Evolutionary conservation across 2,329 filamentous ascomycete species (phyloP).

Genomic region (Phaeosphaeriaceae sp.): DNA sequence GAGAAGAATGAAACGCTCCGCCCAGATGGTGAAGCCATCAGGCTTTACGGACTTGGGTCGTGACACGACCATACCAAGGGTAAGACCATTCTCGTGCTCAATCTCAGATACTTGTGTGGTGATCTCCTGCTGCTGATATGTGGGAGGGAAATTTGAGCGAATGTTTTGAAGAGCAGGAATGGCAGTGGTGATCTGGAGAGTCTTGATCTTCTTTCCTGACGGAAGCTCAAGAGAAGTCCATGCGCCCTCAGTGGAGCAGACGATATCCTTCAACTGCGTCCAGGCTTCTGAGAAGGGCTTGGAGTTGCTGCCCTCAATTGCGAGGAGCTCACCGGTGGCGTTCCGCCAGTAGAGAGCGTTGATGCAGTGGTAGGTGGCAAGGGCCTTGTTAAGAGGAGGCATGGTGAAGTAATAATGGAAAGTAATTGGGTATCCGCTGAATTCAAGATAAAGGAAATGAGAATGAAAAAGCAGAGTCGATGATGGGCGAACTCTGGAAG

Average conservation of each 20-base stretch:
- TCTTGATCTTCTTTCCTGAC: slow-evolving; percentile 33
- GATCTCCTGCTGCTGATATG: slow-evolving; percentile 26
- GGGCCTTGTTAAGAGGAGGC: slow-evolving; percentile 38
- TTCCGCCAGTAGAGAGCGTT: slow-evolving; percentile 39
- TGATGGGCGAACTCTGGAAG: slow-evolving; percentile 9
- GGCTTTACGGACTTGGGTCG: slow-evolving; percentile 28
- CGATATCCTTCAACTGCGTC: slow-evolving; percentile 24
- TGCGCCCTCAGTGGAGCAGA: slow-evolving; percentile 19
- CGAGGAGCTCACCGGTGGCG: slow-evolving; percentile 28
- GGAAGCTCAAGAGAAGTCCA: slow-evolving; percentile 27
- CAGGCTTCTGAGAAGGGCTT: slow-evolving; percentile 25
- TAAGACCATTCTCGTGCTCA: slow-evolving; percentile 26
- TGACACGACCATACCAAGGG: slow-evolving; percentile 31
- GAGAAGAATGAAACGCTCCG: slow-evolving; percentile 37
- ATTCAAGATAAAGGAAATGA: slow-evolving; percentile 8
- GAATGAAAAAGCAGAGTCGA: slow-evolving; percentile 12
- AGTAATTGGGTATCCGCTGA: slow-evolving; percentile 9
- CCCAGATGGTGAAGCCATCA: slow-evolving; percentile 35
- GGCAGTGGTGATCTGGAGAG: slow-evolving; percentile 20
- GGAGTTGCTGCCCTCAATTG: slow-evolving; percentile 33
- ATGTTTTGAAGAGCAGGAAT: slow-evolving; percentile 27
- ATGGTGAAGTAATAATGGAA: slow-evolving; percentile 24
- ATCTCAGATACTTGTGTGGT: slow-evolving; percentile 28
- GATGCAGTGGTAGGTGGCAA: slow-evolving; percentile 37
- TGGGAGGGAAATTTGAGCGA: slow-evolving; percentile 32